phyloP scores from a whole-genome alignment of 2,329 filamentous ascomycete species.

The Juglanconis sp. region DNA sequence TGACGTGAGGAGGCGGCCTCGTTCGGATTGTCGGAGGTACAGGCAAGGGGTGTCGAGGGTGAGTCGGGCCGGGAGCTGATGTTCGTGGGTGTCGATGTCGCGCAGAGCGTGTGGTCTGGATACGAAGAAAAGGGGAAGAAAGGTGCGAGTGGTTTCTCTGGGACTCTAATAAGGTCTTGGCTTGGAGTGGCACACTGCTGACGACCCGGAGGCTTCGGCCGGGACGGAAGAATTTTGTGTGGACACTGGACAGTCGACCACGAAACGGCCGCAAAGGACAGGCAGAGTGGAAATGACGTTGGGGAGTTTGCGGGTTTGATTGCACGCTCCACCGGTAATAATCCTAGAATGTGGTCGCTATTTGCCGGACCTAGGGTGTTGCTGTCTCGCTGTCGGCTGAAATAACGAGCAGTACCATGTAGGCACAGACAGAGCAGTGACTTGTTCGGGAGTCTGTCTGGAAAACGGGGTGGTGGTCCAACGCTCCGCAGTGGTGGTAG shows the following conservation, averaged over 20 bases:
- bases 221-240: conserved; percentile 5
- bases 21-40: neutral
- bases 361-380: neutral
- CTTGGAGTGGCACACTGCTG: neutral
- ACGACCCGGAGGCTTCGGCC: neutral
- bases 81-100: neutral
- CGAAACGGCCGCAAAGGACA: neutral
- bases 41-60: neutral
- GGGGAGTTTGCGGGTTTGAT: conserved; percentile 10
- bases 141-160: neutral
- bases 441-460: neutral
- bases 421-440: neutral
- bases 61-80: neutral
- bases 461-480: neutral
- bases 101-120: neutral
- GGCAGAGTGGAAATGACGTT: conserved; percentile 12
- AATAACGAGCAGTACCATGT: neutral
- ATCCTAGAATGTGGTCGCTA: conserved; percentile 3
- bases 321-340: conserved; percentile 18
- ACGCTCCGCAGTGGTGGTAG: too few species aligned
- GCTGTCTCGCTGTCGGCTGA: conserved; percentile 1
- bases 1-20: neutral
- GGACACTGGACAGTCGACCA: neutral
- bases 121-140: neutral
- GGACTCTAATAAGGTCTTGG: conserved; percentile 1